Evolutionary conservation across 2,329 filamentous ascomycete species (phyloP).

Genomic region (Boeremia exigua): DNA sequence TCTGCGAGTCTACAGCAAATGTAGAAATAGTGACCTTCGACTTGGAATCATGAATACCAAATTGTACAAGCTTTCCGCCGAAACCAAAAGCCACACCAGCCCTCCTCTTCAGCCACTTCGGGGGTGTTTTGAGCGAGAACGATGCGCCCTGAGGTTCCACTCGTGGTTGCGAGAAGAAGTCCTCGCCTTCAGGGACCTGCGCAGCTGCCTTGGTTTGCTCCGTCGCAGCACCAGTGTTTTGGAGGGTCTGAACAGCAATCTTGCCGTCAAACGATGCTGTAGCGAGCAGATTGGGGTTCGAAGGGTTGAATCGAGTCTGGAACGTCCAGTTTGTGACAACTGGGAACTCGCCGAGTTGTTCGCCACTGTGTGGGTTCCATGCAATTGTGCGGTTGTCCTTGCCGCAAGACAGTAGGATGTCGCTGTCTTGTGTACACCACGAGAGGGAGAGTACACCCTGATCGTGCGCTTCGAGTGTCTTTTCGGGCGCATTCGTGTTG

Average conservation of each 20-base stretch:
- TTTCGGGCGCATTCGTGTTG: slow-evolving; percentile 93
- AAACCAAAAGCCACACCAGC: slow-evolving; percentile 92
- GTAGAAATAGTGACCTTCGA: slow-evolving; percentile 84
- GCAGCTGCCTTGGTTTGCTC: slow-evolving; percentile 64
- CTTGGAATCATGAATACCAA: slow-evolving; percentile 70
- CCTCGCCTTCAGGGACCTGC: slow-evolving; percentile 81
- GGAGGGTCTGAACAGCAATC: slow-evolving; percentile 89
- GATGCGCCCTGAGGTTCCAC: slow-evolving; percentile 88
- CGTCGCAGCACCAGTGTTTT: slow-evolving; percentile 86
- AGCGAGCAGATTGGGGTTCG: slow-evolving; percentile 89
- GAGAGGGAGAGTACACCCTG: slow-evolving; percentile 91
- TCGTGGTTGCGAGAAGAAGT: slow-evolving; percentile 95
- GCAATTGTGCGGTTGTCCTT: slow-evolving; percentile 96
- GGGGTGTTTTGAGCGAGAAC: slow-evolving; percentile 84
- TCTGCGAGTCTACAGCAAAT: slow-evolving; percentile 86
- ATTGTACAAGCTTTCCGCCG: slow-evolving; percentile 85
- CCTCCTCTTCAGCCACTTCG: slow-evolving; percentile 88
- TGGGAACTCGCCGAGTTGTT: slow-evolving; percentile 88
- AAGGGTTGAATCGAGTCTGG: slow-evolving; percentile 90
- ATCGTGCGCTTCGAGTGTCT: slow-evolving; percentile 88
- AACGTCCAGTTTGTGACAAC: slow-evolving; percentile 99
- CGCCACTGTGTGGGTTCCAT: slow-evolving; percentile 94
- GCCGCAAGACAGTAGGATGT: slow-evolving; percentile 88
- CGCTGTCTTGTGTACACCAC: slow-evolving; percentile 91
- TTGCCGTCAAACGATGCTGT: slow-evolving; percentile 98